phyloP scores from a whole-genome alignment of 192 early-diverging fungal genomes.

The Borealophlyctis nickersoniae region DNA sequence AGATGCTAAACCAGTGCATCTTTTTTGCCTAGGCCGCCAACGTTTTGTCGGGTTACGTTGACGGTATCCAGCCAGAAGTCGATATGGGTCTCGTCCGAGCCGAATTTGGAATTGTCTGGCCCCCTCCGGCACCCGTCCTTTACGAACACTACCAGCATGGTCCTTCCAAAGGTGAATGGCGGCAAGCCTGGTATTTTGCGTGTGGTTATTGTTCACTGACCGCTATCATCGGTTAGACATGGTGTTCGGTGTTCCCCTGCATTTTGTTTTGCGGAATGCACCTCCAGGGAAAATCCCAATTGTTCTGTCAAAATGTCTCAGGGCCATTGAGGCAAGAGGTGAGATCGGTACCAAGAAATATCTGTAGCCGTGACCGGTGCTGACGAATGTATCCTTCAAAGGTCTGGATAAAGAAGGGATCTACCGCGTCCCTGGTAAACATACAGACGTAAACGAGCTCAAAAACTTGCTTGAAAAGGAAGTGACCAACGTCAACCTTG shows the following conservation, averaged over 20 bases:
- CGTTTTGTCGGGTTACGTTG: no score
- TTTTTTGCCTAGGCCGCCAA: no score
- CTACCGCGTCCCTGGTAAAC: constrained; percentile 33
- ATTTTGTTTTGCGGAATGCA: background rate
- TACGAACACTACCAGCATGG: constrained; percentile 26
- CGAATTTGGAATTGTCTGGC: constrained; percentile 17
- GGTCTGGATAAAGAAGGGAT: constrained; percentile 36
- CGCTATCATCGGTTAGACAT: constrained; percentile 27
- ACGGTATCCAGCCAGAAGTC: constrained; percentile 13
- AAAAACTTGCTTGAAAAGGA: constrained; percentile 22
- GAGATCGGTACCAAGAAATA: background rate
- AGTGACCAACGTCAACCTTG: constrained; percentile 16
- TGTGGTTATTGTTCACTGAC: constrained; percentile 3
- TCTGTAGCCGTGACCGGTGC: background rate
- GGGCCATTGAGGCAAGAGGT: constrained; percentile 35
- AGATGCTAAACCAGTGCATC: no score
- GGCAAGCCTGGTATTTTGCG: background rate
- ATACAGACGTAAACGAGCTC: constrained; percentile 31
- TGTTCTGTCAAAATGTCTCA: constrained; percentile 22
- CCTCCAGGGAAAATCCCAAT: constrained; percentile 16
- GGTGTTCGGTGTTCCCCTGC: constrained; percentile 37
- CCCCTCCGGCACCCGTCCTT: constrained; percentile 13
- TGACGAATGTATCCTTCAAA: constrained; percentile 2
- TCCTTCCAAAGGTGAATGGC: constrained; percentile 16
- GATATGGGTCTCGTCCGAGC: background rate